These are phyloP conservation scores for Plasmodium knowlesi DNA, from an alignment of 169 alveolate species.

Conservation along the genomic window DNA sequence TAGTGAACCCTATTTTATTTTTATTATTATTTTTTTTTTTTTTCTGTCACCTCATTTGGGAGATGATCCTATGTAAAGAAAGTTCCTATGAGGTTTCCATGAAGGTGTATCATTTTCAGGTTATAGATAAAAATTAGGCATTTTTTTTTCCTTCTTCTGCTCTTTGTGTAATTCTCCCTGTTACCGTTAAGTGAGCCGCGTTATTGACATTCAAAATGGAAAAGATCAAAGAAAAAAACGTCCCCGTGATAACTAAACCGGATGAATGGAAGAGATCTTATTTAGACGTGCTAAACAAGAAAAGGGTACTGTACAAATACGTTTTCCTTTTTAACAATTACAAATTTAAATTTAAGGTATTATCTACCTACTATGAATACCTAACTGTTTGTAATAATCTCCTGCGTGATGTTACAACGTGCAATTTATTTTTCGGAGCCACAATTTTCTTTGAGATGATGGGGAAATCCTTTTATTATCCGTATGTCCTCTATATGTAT, in stretches of 20 bases:
- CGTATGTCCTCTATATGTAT: slow-evolving; percentile 51
- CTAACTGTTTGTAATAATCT: slow-evolving; percentile 50
- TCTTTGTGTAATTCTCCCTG: neutral
- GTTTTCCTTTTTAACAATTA: slow-evolving; percentile 54
- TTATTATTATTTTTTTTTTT: no score
- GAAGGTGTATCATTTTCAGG: neutral
- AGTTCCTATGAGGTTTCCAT: neutral
- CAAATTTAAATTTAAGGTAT: slow-evolving; percentile 54
- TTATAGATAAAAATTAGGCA: neutral
- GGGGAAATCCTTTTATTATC: slow-evolving; percentile 66
- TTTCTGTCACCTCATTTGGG: neutral
- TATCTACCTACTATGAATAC: slow-evolving; percentile 71
- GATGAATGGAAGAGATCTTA: slow-evolving; percentile 20
- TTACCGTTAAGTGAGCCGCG: neutral
- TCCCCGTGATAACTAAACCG: slow-evolving; percentile 1
- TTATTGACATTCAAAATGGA: slow-evolving; percentile 23
- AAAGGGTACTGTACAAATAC: slow-evolving; percentile 52
- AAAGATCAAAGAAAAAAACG: slow-evolving; percentile 5
- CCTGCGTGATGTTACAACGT: slow-evolving; percentile 59
- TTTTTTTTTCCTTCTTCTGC: neutral
- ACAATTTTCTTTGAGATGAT: slow-evolving; percentile 52
- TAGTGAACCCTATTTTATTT: neutral
- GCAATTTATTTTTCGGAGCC: slow-evolving; percentile 50
- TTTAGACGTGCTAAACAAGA: slow-evolving; percentile 36
- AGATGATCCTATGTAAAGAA: neutral